These are phyloP conservation scores for Stropharia rugosoannulata DNA, from an alignment of 768 basidiomycete genomes.

Conservation along the genomic window DNA sequence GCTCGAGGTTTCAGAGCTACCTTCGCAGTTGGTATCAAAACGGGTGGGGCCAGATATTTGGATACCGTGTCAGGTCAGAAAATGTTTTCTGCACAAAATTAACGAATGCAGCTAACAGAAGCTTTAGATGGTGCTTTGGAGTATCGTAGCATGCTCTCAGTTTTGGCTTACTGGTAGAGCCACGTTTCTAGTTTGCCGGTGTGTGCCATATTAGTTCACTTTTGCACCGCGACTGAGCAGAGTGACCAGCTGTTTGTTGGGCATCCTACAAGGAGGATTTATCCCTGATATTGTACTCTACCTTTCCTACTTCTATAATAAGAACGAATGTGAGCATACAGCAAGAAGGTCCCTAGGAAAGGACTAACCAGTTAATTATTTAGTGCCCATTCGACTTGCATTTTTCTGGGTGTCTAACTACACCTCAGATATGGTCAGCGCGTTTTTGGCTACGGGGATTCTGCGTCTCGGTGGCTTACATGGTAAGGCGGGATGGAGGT, in stretches of 20 bases:
- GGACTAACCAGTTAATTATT: not conserved
- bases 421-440: conserved; percentile 49
- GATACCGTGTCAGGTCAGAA: conserved; percentile 54
- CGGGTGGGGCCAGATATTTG: conserved; percentile 67
- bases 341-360: not conserved
- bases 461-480: conserved; percentile 49
- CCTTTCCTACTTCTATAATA: conserved; percentile 65
- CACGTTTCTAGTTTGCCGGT: conserved; percentile 57
- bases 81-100: not conserved
- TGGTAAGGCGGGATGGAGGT: conserved; percentile 58
- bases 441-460: conserved; percentile 67
- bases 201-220: conserved; percentile 2
- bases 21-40: conserved; percentile 68
- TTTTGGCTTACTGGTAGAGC: conserved; percentile 55
- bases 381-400: conserved; percentile 66
- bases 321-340: conserved; percentile 43
- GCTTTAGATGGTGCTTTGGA: conserved; percentile 53
- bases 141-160: conserved; percentile 52
- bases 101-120: not conserved
- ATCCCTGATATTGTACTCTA: conserved; percentile 66
- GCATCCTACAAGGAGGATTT: conserved; percentile 65
- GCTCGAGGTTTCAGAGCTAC: conserved; percentile 41
- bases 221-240: not conserved
- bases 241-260: conserved; percentile 44
- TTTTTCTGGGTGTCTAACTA: conserved; percentile 70